Evolutionary conservation across 73 alveolate species (phyloP), one percentile per base, ranked within the genome.

Genomic region (Paraurostyla sp.): DNA sequence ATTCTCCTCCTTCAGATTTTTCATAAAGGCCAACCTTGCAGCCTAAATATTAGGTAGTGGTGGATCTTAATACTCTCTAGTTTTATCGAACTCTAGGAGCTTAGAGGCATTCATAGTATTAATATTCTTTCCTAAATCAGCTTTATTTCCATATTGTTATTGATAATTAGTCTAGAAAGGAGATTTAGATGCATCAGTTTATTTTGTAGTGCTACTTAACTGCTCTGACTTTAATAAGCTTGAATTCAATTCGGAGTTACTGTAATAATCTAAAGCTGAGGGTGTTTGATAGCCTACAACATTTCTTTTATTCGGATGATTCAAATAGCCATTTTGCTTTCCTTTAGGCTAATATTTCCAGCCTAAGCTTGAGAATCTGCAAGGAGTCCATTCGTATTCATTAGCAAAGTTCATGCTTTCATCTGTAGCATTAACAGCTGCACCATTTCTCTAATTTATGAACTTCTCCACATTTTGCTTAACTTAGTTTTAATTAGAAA

Each of bases 311-410:
- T 65, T 65, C 23, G 82, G 82, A 23, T 65, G 82, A 65, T 65
- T 65, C 25, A 65, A 65, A 38, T 18, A 35, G 4, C 41, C 1
- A 2, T 65, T 9, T 7, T 2, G 38, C 1, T 29, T 13, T 18
- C 82, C 82, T 65, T 65, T 65, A 33, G 56, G 59, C 13, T 22
- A 2, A 65, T 65, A 65, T 65, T 30, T 65, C 82, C 82, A 65
- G 9, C 82, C 82, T 9, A 15, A 40, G 13, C n/a, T 16, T 15
- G 16, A 38, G 41, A 22, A 65, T 18, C 82, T 25, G 46, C 82
- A 65, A 36, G 82, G 82, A 3, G 82, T 65, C 82, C 82, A 65
- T 38, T 65, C 82, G 41, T 65, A 65, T 15, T 65, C 82, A n/a
- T n/a, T n/a, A n/a, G n/a, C n/a, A 38, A 65, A 65, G 16, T 6